Base-by-base conservation (phyloP, 441 rosid genomes). In the Manihot esculenta region DNA sequence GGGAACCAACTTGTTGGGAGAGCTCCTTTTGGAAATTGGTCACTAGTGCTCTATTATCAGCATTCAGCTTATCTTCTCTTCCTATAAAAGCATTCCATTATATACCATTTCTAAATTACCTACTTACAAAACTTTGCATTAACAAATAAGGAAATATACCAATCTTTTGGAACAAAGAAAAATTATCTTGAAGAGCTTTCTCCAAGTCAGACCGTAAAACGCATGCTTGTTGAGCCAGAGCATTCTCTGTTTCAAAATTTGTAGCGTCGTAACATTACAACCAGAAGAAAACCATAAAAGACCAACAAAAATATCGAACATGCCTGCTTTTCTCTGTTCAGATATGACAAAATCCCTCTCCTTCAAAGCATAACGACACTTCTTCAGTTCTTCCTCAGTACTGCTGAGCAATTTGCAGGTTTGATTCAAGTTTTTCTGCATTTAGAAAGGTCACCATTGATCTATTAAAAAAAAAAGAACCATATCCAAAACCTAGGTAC, bases 321-420 rank as follows among this genome's bases (percentile, higher is more conserved):
- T 76, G 85, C 98, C 99, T 66, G 99, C 89, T 90, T 85, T 91
- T 73, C 81, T 89, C 84, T 93, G 98, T 78, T 96, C 91, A 45
- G 87, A 88, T 75, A 96, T 93, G 74, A 96, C 79, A 81, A 86
- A 96, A 73, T 93, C 98, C 79, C 79, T 91, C 79, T 91, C 98
- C 77, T 85, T 86, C 79, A 90, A 60, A 66, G 81, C 77, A 77
- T 96, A 93, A 9, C 76, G 87, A 69, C 97, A 86, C 76, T 88
- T 87, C 85, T 86, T 89, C 79, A 96, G 68, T 66, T 91, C 97
- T 72, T 88, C 97, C 76, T 91, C 88, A 2, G 89, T 79, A 72
- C 74, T 77, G 45, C 79, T 80, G 66, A 96, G 90, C 76, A 84
- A 61, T 77, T 82, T 85, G 72, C 80, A 72, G 3, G 96, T 91